These are phyloP conservation scores for Adansonia madagascariensis DNA, from an alignment of 441 rosid genomes.

Conservation along the genomic window DNA sequence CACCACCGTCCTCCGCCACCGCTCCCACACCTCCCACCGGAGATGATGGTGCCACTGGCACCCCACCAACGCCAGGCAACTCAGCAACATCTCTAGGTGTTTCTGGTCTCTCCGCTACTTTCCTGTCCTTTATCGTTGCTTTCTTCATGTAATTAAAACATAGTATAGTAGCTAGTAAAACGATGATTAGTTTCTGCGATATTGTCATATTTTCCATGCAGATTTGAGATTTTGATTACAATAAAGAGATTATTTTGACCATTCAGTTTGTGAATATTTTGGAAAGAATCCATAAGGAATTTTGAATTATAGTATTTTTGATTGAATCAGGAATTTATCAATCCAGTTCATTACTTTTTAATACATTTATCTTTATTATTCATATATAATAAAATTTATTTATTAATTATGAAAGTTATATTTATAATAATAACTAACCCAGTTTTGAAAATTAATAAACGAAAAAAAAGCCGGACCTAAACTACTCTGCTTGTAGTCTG, in stretches of 20 bases:
- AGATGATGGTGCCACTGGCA: background rate
- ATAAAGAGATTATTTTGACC: slow-evolving; percentile 27
- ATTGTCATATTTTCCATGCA: slow-evolving; percentile 25
- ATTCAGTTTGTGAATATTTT: background rate
- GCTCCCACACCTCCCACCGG: slow-evolving; percentile 31
- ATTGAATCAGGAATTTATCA: background rate
- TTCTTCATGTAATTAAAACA: slow-evolving; percentile 37
- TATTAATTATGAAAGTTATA: too few species aligned
- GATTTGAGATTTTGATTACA: slow-evolving; percentile 24
- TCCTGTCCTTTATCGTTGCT: slow-evolving; percentile 35
- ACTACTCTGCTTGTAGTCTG: background rate
- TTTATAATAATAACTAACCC: too few species aligned
- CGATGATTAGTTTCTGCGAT: background rate
- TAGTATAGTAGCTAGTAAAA: background rate
- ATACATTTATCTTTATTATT: too few species aligned
- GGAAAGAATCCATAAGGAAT: background rate
- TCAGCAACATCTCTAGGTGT: slow-evolving; percentile 43
- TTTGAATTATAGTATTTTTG: background rate
- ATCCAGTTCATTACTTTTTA: too few species aligned
- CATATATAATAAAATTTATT: too few species aligned
- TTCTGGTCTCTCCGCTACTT: slow-evolving; percentile 31
- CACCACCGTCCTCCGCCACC: slow-evolving; percentile 23
- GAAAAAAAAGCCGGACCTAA: too few species aligned
- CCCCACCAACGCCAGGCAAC: slow-evolving; percentile 42
- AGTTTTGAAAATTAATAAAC: too few species aligned